Evolutionary conservation across 306 rosid species (phyloP).

Genomic region (Purshia tridentata): DNA sequence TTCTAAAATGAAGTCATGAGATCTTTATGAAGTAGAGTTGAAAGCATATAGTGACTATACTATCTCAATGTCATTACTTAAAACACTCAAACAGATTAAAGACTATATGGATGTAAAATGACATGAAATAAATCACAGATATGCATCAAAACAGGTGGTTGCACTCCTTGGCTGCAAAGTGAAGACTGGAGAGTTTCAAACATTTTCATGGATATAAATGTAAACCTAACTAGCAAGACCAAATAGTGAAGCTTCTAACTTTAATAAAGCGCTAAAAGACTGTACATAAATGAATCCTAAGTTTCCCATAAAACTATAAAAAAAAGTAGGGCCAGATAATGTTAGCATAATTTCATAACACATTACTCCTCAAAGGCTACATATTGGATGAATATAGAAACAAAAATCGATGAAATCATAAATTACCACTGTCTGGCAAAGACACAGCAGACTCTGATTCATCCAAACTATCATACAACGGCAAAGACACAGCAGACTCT

Average conservation of each 20-base stretch:
- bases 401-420: background rate
- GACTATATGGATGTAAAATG: background rate
- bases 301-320: background rate
- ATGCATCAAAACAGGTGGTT: background rate
- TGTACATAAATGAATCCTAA: background rate
- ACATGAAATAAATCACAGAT: background rate
- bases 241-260: background rate
- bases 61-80: background rate
- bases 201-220: no score
- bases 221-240: background rate
- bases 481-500: background rate
- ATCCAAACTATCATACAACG: background rate
- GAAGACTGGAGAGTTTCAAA: background rate
- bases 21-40: background rate
- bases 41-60: background rate
- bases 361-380: background rate
- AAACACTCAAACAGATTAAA: background rate
- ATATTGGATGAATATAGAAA: background rate
- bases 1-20: background rate
- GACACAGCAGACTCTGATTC: background rate
- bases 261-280: background rate
- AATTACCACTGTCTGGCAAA: background rate
- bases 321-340: no score
- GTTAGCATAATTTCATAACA: background rate
- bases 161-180: background rate